Evolutionary conservation across 2,329 filamentous ascomycete genomes (phyloP), one percentile per base, ranked within the genome.

Genomic region (Colletotrichum karsti): DNA sequence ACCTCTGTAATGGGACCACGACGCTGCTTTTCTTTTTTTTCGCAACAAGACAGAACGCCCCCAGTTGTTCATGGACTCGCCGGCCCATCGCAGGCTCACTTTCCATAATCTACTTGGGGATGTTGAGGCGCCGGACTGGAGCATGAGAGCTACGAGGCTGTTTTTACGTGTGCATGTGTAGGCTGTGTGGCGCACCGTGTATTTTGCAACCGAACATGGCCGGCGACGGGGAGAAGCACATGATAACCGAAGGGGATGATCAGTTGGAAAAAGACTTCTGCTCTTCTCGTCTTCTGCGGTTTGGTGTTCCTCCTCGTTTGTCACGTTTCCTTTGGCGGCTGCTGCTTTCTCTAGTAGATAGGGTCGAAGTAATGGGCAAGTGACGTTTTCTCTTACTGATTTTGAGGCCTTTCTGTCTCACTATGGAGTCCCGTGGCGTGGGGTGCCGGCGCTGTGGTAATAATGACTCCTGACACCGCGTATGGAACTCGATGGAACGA

Each of bases 1-100:
- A 67, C 60, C 51, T 67, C 60, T 67, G 64, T 64, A 64, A 67
- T 57, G 60, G 64, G 64, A 67, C 59, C 37, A 63, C 44, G 60
- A 53, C 44, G 44, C 53, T 67, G 60, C 51, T 54, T 26, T 57
- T 28, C 44, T 57, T 67, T 42, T 39, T 57, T 30, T 57, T 28
- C 44, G 60, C 59, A 53, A 53, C 15, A 44, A 53, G 42, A 53
- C 35, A 26, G 28, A 35, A 39, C 42, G 26, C 22, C 28, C 37
- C 37, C 15, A 15, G 35, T 20, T 57, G 35, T 8, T 35, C 28
- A 26, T 20, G 51, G 13, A 57, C 39, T 28, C 44, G 30, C 44
- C 12, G 24, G 51, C 22, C 39, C 33, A 5, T 20, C 30, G 10
- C 24, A 22, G n/a, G 33, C 30, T 39, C 22, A 18, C 54, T 57